Evolutionary conservation across 2,329 filamentous ascomycete genomes (phyloP), one percentile per base, ranked within the genome.

Genomic region (Aureobasidium vineae): DNA sequence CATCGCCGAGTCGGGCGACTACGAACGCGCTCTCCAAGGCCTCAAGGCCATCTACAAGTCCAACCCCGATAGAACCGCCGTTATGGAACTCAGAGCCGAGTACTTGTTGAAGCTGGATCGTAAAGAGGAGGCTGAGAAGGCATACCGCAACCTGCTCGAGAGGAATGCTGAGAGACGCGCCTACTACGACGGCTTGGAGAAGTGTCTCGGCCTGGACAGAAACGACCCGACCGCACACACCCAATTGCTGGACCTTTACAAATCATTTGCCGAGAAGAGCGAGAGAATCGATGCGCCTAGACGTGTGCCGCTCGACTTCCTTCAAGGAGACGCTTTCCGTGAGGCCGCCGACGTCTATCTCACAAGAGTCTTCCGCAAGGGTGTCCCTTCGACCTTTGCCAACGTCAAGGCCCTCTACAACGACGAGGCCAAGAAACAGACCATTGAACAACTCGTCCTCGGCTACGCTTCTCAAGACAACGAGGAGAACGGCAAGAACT

Each of bases 401-500:
- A 99, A 98, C 77, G 84, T 99, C 68, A 99, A 99, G 81, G 88
- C 96, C 71, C 84, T 99, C 26, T 99, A 98, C 80, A 83, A 83
- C 16, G 88, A 97, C 75, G 71, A 84, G 0, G 84, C 80, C 71
- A 99, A 99, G 82, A 90, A 89, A 75, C 83, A 89, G n/a, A 85
- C 83, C 0, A 85, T 99, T 47, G 86, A 89, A 70, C 82, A 87
- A 43, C 78, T 98, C 47, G 92, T 91, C 1, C 86, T 95, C 72
- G 86, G 90, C 63, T 98, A 97, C 73, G 83, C 91, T 15, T 72
- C 69, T 38, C 68, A 67, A n/a, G 72, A 82, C 31, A 84, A 84
- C 66, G 83, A 82, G 28, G 81, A 86, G 60, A 79, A 80, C n/a
- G 79, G 82, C 7, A 81, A 75, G 31, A 76, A 81, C 41, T 94